Conservation (phyloP, 768 basidiomycete species). For the Neoboletus brunneissimus region DNA sequence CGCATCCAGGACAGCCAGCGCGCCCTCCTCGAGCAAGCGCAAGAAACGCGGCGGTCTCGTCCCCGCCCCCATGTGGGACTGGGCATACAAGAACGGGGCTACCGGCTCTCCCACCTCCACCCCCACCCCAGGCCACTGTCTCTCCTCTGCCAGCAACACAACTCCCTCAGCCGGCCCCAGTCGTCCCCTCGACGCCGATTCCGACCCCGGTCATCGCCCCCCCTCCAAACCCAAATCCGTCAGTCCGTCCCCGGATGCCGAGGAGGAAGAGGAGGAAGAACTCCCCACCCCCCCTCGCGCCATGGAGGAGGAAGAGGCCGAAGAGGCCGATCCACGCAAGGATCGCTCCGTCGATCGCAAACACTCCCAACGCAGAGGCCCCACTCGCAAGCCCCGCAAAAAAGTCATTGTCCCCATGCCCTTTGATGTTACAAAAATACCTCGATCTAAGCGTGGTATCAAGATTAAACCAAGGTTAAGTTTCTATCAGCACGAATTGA, state of each 20-base stretch:
- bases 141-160: background rate
- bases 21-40: conserved; percentile 29
- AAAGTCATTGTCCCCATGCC: conserved; percentile 15
- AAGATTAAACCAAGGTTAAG: background rate
- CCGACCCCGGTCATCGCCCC: background rate
- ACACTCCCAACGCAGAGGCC: background rate
- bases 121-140: conserved; percentile 1
- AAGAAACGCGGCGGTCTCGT: conserved; percentile 67
- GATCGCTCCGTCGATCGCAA: conserved; percentile 12
- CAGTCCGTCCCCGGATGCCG: conserved; percentile 28
- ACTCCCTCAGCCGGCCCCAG: conserved; percentile 5
- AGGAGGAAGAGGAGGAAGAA: conserved; percentile 43
- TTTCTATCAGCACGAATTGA: background rate
- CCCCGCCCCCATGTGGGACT: conserved; percentile 83
- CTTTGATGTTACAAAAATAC: conserved; percentile 16
- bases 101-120: conserved; percentile 17
- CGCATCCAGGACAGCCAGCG: conserved; percentile 1
- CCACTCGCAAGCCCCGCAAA: background rate
- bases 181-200: conserved; percentile 3
- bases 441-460: conserved; percentile 19
- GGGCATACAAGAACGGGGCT: conserved; percentile 57
- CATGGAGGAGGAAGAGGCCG: conserved; percentile 64
- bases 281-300: conserved; percentile 45
- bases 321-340: conserved; percentile 28
- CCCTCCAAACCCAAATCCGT: background rate